These are phyloP conservation scores for Conidiobolus incongruus DNA, from an alignment of 371 early-diverging fungal species.

Conservation along the genomic window DNA sequence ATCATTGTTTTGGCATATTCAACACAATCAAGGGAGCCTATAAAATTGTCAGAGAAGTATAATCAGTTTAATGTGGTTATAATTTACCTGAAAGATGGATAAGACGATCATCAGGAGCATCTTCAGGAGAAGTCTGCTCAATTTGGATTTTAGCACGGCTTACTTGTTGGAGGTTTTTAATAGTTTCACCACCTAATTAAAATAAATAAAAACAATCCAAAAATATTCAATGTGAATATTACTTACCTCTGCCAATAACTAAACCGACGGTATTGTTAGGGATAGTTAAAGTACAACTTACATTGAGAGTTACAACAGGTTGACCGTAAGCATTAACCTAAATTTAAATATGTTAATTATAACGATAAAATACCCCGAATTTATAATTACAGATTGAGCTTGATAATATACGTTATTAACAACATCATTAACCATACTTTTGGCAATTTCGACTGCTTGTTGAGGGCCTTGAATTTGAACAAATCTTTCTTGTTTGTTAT, in stretches of 20 bases:
- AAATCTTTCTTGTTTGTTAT: too few species aligned
- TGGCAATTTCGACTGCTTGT: too few species aligned
- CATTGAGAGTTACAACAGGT: too few species aligned
- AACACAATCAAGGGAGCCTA: constrained; percentile 7
- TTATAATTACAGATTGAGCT: too few species aligned
- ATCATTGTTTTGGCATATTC: constrained; percentile 7
- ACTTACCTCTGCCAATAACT: constrained; percentile 46
- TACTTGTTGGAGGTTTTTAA: constrained; percentile 54
- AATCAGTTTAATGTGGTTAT: background rate
- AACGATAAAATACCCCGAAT: too few species aligned
- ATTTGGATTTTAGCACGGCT: constrained; percentile 63
- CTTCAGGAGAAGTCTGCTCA: constrained; percentile 21
- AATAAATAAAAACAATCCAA: background rate
- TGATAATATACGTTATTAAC: too few species aligned
- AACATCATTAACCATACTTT: too few species aligned
- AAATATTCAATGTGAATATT: background rate
- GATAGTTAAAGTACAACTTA: constrained; percentile 6
- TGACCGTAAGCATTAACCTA: constrained; percentile 8
- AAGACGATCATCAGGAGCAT: constrained; percentile 12
- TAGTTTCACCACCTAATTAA: constrained; percentile 56
- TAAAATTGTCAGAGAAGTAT: constrained; percentile 1
- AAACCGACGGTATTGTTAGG: constrained; percentile 53
- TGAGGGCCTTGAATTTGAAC: too few species aligned
- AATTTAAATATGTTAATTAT: too few species aligned
- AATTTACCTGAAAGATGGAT: constrained; percentile 8